Percentiles rank a stretch among this genome's conserved stretches.
These are phyloP conservation scores for Patellaria atrata DNA, from an alignment of 495 filamentous ascomycete genomes.

Conservation along the genomic window DNA sequence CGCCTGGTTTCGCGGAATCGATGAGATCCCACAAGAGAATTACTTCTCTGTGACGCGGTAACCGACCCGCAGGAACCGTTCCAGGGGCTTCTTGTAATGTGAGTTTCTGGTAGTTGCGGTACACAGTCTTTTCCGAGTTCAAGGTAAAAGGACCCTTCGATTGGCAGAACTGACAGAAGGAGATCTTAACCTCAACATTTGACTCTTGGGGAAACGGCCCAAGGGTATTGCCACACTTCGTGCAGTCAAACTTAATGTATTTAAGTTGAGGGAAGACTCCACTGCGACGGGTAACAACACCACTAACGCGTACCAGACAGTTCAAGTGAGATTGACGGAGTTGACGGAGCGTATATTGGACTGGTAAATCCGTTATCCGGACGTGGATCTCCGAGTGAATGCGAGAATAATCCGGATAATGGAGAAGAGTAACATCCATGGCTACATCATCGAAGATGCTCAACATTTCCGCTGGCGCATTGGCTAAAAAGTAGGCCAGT, in stretches of 20 bases:
- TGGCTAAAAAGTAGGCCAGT: conserved; percentile 93
- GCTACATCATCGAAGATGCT: conserved; percentile 96
- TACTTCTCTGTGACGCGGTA: conserved; percentile 89
- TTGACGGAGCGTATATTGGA: conserved; percentile 92
- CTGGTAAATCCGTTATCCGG: conserved; percentile 85
- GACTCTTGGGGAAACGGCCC: conserved; percentile 97
- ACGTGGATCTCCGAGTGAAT: conserved; percentile 98
- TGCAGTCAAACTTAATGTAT: conserved; percentile 94
- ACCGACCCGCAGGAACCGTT: conserved; percentile 89
- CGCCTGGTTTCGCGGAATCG: conserved; percentile 90
- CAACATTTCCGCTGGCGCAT: conserved; percentile 82
- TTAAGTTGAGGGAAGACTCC: conserved; percentile 98
- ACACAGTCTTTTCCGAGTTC: conserved; percentile 97
- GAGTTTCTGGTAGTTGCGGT: conserved; percentile 96
- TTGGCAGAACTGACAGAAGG: conserved; percentile 95
- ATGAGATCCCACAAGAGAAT: conserved; percentile 96
- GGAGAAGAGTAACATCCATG: conserved; percentile 83
- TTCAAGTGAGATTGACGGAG: conserved; percentile 94
- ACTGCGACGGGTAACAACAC: conserved; percentile 90
- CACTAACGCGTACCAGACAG: conserved; percentile 85
- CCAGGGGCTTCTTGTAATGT: conserved; percentile 96
- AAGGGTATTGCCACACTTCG: conserved; percentile 79
- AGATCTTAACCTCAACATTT: conserved; percentile 87
- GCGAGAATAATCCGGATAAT: conserved; percentile 94
- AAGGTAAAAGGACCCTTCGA: conserved; percentile 89